Conservation (phyloP, 202 grass and related monocot genomes). For the Hordeum pubiflorum region DNA sequence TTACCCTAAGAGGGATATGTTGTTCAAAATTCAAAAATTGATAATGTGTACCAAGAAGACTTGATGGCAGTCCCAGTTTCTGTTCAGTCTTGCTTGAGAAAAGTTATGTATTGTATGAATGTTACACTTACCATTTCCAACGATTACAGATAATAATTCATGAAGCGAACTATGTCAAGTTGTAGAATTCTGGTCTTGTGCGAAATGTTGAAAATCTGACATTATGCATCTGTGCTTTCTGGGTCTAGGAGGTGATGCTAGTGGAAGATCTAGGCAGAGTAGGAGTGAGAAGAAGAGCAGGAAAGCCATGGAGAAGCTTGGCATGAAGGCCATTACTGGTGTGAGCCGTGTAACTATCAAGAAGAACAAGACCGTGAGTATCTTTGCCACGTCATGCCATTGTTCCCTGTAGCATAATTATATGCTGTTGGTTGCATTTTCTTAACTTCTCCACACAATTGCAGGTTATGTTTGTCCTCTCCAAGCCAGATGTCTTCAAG, state of each 20-base stretch:
- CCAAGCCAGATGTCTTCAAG: conserved; percentile 67
- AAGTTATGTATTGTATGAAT: neutral
- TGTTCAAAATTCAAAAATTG: neutral
- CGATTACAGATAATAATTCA: neutral
- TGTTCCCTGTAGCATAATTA: neutral
- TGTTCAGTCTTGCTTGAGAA: neutral
- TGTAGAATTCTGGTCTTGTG: neutral
- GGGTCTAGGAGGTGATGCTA: conserved; percentile 28
- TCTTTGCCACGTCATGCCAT: neutral
- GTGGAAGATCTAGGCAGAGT: conserved; percentile 49
- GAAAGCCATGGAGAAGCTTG: conserved; percentile 63
- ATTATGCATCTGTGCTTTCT: neutral
- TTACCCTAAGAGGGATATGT: neutral
- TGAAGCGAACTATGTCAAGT: neutral
- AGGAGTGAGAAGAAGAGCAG: conserved; percentile 67
- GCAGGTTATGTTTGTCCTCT: conserved; percentile 52
- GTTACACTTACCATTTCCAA: neutral
- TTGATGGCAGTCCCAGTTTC: neutral
- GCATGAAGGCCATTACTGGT: conserved; percentile 54
- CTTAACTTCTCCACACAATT: neutral
- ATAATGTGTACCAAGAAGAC: neutral
- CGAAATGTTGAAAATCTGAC: neutral
- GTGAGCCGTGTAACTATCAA: conserved; percentile 61
- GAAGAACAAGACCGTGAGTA: conserved; percentile 55
- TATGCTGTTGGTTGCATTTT: neutral